Evolutionary conservation across 345 rosid species (phyloP).

Genomic region (Pistacia vera): DNA sequence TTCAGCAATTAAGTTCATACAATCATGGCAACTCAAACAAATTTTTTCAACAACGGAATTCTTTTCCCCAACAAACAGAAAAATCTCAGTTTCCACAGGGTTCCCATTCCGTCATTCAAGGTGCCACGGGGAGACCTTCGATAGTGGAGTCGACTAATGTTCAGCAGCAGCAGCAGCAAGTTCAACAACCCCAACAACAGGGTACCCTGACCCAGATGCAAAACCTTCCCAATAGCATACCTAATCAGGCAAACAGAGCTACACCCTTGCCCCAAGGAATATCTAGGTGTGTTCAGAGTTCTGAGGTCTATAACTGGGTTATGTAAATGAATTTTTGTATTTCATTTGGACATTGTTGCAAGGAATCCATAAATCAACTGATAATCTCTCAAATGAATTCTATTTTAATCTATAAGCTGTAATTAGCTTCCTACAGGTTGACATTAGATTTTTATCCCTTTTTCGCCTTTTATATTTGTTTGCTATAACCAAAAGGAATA

Average conservation of each 20-base stretch:
- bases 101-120: conserved; percentile 45
- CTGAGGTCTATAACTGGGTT: conserved; percentile 73
- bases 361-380: conserved; percentile 23
- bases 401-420: conserved; percentile 32
- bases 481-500: conserved; percentile 8
- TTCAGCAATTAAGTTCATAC: conserved; percentile 81
- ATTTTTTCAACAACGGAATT: conserved; percentile 68
- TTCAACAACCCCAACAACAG: conserved; percentile 74
- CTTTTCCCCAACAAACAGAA: conserved; percentile 61
- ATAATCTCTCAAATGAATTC: conserved; percentile 33
- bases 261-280: conserved; percentile 94
- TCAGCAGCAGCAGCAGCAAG: conserved; percentile 57
- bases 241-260: conserved; percentile 72
- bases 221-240: conserved; percentile 50
- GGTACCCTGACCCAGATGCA: conserved; percentile 63
- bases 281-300: conserved; percentile 98
- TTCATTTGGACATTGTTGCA: conserved; percentile 38
- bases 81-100: conserved; percentile 63
- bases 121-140: conserved; percentile 41
- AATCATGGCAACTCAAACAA: conserved; percentile 60
- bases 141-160: conserved; percentile 44
- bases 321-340: conserved; percentile 55
- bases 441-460: conserved; percentile 9
- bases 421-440: conserved; percentile 35
- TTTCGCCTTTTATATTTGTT: neutral